These are phyloP conservation scores for Lachancea nothofagi DNA, from an alignment of 805 yeast genomes.

Conservation along the genomic window DNA sequence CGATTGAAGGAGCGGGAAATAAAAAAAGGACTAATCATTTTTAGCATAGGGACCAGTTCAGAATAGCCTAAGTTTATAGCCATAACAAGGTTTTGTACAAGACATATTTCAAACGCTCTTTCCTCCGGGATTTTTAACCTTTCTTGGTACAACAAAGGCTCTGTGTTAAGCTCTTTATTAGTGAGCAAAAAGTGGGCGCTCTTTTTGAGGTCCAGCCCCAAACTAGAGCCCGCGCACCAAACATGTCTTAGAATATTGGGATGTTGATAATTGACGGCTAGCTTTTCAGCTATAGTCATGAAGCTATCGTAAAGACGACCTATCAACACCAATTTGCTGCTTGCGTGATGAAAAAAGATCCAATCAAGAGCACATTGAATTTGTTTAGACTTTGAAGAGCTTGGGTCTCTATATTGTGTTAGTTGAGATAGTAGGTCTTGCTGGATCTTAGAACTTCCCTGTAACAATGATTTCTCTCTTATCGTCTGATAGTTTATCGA, in stretches of 20 bases:
- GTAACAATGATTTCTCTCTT: slow-evolving; percentile 29
- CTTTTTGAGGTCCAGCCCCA: slow-evolving; percentile 23
- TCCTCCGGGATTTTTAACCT: slow-evolving; percentile 32
- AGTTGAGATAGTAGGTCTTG: slow-evolving; percentile 21
- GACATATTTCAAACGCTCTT: slow-evolving; percentile 36
- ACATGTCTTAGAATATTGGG: slow-evolving; percentile 53
- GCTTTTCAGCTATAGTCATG: slow-evolving; percentile 47
- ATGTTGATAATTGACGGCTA: slow-evolving; percentile 49
- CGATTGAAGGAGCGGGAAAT: slow-evolving; percentile 37
- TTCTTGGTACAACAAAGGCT: slow-evolving; percentile 16
- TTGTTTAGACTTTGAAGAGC: slow-evolving; percentile 37
- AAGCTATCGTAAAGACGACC: slow-evolving; percentile 49
- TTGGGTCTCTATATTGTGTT: slow-evolving; percentile 37
- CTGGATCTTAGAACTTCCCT: slow-evolving; percentile 25
- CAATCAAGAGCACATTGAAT: slow-evolving; percentile 39
- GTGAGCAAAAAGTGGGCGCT: slow-evolving; percentile 9
- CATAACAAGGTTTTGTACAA: slow-evolving; percentile 44
- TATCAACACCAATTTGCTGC: slow-evolving; percentile 41
- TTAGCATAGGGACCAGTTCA: slow-evolving; percentile 36
- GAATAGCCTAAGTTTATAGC: slow-evolving; percentile 47
- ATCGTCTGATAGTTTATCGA: slow-evolving; percentile 18
- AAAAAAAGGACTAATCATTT: slow-evolving; percentile 40
- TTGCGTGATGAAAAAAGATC: slow-evolving; percentile 38
- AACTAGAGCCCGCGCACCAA: slow-evolving; percentile 41
- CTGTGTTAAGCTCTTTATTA: neutral